A percentile compares a stretch with the other conserved stretches of the same genome.
phyloP scores from a whole-genome alignment of 2,329 filamentous ascomycete species.

The Botryosphaeria agaves region DNA sequence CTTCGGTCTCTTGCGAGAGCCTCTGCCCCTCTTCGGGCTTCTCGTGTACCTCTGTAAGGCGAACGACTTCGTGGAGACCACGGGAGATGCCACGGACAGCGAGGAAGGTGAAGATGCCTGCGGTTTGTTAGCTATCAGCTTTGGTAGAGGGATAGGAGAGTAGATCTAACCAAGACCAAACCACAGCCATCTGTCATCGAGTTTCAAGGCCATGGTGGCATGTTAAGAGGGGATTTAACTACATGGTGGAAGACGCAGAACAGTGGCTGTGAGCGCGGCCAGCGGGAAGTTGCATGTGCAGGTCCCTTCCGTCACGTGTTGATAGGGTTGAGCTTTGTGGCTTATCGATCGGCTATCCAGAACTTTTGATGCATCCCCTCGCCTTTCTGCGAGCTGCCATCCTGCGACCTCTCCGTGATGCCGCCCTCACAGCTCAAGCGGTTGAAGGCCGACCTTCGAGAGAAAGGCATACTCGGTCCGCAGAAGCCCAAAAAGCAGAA shows the following conservation, averaged over 20 bases:
- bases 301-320: background rate
- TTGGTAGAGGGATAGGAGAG: conserved; percentile 9
- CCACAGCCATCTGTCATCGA: conserved; percentile 29
- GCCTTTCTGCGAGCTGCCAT: conserved; percentile 3
- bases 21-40: conserved; percentile 50
- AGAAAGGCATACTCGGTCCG: conserved; percentile 78
- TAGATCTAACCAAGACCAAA: conserved; percentile 21
- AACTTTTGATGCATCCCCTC: too few relatives aligned
- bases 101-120: conserved; percentile 38
- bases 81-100: conserved; percentile 39
- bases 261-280: background rate
- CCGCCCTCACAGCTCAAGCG: conserved; percentile 92
- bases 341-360: conserved; percentile 1
- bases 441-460: conserved; percentile 75
- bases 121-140: conserved; percentile 27
- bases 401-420: too few relatives aligned
- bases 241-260: background rate
- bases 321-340: background rate
- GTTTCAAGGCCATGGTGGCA: conserved; percentile 15
- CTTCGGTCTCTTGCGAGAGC: conserved; percentile 59
- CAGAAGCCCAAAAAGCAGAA: conserved; percentile 94
- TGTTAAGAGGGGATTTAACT: conserved; percentile 5
- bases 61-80: conserved; percentile 41
- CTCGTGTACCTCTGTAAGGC: conserved; percentile 49
- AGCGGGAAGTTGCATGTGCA: background rate